These are phyloP conservation scores for Exserohilum turcica DNA, from an alignment of 2,329 filamentous ascomycete genomes.

Conservation along the genomic window DNA sequence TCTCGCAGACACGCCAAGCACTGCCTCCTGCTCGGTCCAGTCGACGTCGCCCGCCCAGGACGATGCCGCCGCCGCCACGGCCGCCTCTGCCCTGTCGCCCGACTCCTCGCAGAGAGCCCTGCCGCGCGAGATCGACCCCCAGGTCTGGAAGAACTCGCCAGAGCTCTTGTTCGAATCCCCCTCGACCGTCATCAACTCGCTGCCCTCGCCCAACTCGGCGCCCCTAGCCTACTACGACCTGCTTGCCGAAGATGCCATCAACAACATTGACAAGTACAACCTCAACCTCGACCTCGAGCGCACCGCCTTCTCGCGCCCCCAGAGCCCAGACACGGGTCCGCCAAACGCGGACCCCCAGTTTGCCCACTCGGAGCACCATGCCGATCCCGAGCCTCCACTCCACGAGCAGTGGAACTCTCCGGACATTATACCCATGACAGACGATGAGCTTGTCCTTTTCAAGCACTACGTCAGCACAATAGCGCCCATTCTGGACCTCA, in stretches of 20 bases:
- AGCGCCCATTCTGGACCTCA: conserved; percentile 52
- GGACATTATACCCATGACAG: conserved; percentile 34
- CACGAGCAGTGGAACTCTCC: conserved; percentile 36
- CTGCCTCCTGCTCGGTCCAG: conserved; percentile 17
- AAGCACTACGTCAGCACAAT: conserved; percentile 48
- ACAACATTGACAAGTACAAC: conserved; percentile 43
- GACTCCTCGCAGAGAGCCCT: conserved; percentile 22
- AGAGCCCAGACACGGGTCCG: conserved; percentile 30
- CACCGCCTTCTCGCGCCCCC: conserved; percentile 30
- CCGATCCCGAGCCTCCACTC: conserved; percentile 8
- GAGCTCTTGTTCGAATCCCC: conserved; percentile 42
- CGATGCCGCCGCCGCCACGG: conserved; percentile 7
- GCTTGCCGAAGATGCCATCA: conserved; percentile 52
- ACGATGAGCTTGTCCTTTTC: conserved; percentile 48
- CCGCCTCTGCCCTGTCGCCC: conserved; percentile 20
- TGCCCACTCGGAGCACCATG: conserved; percentile 7
- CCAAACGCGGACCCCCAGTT: conserved; percentile 22
- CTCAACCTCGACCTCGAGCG: conserved; percentile 40
- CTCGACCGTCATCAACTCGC: conserved; percentile 36
- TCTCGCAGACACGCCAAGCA: conserved; percentile 6
- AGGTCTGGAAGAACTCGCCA: conserved; percentile 33
- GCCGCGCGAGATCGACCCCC: conserved; percentile 26
- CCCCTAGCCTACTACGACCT: conserved; percentile 57
- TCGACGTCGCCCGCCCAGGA: conserved; percentile 22
- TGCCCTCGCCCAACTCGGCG: conserved; percentile 51